These are phyloP conservation scores for Russula emetica DNA, from an alignment of 768 basidiomycete species.

Conservation along the genomic window DNA sequence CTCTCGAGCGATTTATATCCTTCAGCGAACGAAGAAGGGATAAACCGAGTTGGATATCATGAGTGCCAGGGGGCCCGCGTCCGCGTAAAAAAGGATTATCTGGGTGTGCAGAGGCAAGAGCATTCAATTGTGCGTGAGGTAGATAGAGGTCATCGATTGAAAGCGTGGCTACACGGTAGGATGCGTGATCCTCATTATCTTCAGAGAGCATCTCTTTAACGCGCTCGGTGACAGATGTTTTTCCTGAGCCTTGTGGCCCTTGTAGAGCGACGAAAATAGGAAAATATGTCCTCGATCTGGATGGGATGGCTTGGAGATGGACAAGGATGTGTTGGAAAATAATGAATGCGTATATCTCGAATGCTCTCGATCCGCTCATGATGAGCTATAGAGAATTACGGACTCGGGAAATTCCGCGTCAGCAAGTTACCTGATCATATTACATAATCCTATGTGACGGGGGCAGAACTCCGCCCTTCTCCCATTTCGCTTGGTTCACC, in stretches of 20 bases:
- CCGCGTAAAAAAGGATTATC: slow-evolving; percentile 68
- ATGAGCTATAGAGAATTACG: too few species aligned
- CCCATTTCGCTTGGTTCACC: background rate
- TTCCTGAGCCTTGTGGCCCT: slow-evolving; percentile 93
- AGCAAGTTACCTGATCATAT: background rate
- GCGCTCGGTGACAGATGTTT: slow-evolving; percentile 69
- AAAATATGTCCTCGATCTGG: background rate
- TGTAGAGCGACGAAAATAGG: slow-evolving; percentile 87
- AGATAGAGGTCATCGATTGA: slow-evolving; percentile 88
- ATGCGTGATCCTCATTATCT: slow-evolving; percentile 39
- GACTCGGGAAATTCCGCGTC: too few species aligned
- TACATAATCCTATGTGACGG: slow-evolving; percentile 3
- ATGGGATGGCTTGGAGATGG: slow-evolving; percentile 33
- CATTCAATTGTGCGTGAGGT: slow-evolving; percentile 55
- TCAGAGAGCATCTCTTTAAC: slow-evolving; percentile 40
- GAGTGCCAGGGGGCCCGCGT: slow-evolving; percentile 91
- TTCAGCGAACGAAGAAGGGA: slow-evolving; percentile 49
- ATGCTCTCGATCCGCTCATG: background rate
- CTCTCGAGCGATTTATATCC: slow-evolving; percentile 33
- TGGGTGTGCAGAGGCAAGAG: slow-evolving; percentile 52
- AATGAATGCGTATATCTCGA: slow-evolving; percentile 30
- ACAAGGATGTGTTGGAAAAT: slow-evolving; percentile 41
- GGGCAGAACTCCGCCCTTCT: background rate
- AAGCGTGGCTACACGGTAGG: slow-evolving; percentile 55
- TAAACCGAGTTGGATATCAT: slow-evolving; percentile 69